Evolutionary conservation across 1,284 basidiomycete genomes (phyloP), one percentile per base, ranked within the genome.

Genomic region (Moesziomyces parantarcticus): DNA sequence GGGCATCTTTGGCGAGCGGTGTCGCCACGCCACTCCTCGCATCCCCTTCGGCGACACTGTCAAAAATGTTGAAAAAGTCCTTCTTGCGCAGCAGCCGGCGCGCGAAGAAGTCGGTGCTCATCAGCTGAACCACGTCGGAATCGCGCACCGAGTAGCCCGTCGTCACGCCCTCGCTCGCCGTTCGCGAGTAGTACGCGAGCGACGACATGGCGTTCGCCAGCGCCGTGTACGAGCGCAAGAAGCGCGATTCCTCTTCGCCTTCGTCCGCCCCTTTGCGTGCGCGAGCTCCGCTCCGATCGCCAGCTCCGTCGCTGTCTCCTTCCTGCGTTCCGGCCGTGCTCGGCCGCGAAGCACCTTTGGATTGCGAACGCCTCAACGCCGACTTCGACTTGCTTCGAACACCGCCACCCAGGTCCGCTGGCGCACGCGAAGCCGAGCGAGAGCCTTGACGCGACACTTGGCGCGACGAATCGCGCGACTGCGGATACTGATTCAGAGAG

Each of bases 71-170:
- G 52, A 72, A 66, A 32, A 72, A 72, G 50, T 72, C 69, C 47
- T 66, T 62, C 34, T 63, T 66, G 11, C 52, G 50, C 40, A 74
- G 36, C 51, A 74, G 21, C 11, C 70, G 47, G 5, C 70, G 44
- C 3, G 70, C 70, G 46, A 74, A 74, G 39, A 78, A 73, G 50
- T 78, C 77, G 34, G 58, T 63, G 51, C 76, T 76, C 74, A 77
- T 72, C 48, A 80, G 58, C 58, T 77, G 77, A 11, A 80, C 67
- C 18, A 80, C 70, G 42, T 80, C 79, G 18, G 69, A 73, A 26
- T 79, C 79, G 39, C 72, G 61, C 9, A 77, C 59, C 20, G 71
- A 66, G 36, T 74, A 58, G 29, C 71, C 75, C 0, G 64, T 63
- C 3, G 60, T 43, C 1, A 57, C 54, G 41, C 57, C 71, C 34